Conservation (phyloP, 495 filamentous ascomycete species). For the Letharia columbiana region DNA sequence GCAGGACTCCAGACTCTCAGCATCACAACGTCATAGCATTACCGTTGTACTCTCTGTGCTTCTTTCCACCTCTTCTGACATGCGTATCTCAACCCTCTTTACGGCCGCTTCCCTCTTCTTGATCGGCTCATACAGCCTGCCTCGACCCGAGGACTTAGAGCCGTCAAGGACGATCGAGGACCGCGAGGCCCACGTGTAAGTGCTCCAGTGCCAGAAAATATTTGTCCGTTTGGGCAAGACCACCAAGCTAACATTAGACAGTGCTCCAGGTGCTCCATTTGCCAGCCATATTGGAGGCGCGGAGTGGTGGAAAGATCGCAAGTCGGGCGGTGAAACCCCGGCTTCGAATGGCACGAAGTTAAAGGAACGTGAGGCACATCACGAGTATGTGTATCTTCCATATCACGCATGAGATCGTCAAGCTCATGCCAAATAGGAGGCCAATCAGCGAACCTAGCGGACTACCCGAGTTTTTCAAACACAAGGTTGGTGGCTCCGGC, state of each 20-base stretch:
- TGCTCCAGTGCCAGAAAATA: neutral
- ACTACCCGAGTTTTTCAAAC: neutral
- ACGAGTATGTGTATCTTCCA: neutral
- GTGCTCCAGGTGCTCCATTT: neutral
- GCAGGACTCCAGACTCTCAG: neutral
- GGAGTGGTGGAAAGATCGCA: neutral
- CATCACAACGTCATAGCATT: neutral
- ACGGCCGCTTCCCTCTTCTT: neutral
- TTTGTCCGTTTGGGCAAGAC: neutral
- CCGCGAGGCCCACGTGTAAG: neutral
- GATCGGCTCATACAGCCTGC: conserved; percentile 2
- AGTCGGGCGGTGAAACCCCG: neutral
- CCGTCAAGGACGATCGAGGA: neutral
- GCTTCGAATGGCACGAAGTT: neutral
- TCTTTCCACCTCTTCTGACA: neutral
- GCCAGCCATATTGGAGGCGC: neutral
- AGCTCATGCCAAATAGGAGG: neutral
- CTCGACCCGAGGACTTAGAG: neutral
- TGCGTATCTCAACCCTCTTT: neutral
- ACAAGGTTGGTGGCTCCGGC: neutral
- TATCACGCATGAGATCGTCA: no score
- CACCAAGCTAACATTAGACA: neutral
- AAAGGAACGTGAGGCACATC: neutral
- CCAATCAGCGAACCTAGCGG: neutral
- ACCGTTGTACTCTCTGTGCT: neutral